phyloP scores from a whole-genome alignment of 202 grass and related monocot species.

The Sporobolus alterniflorus region DNA sequence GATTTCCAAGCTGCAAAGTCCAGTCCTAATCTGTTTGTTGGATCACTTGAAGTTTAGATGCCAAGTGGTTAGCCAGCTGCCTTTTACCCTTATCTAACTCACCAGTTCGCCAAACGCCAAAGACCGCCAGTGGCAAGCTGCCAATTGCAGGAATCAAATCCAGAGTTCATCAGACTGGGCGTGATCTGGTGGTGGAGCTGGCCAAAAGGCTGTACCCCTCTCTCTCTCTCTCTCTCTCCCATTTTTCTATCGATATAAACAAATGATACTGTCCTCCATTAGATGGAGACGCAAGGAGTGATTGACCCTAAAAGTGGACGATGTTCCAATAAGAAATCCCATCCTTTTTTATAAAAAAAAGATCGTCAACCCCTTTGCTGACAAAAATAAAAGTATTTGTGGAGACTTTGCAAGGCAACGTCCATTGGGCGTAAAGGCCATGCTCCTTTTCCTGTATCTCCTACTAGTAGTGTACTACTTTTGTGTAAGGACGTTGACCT shows the following conservation, averaged over 20 bases:
- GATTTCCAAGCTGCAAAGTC: neutral
- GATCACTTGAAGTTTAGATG: neutral
- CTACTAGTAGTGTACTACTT: neutral
- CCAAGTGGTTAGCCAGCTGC: constrained; percentile 42
- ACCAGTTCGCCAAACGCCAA: neutral
- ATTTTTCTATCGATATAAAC: neutral
- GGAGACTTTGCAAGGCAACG: constrained; percentile 3
- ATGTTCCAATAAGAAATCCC: neutral
- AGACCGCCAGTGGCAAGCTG: constrained; percentile 16
- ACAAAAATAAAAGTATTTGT: constrained; percentile 9
- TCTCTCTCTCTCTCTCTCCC: neutral
- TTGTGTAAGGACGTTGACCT: constrained; percentile 11
- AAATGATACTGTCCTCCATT: neutral
- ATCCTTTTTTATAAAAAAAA: constrained; percentile 7
- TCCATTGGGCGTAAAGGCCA: constrained; percentile 2
- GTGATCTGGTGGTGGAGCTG: constrained; percentile 34
- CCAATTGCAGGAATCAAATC: constrained; percentile 2
- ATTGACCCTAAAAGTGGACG: neutral
- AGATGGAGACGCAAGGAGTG: neutral
- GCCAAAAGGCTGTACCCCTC: constrained; percentile 11
- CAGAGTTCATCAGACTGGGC: constrained; percentile 14
- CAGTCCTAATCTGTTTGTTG: neutral
- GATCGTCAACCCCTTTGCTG: constrained; percentile 25
- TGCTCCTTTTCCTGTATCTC: neutral
- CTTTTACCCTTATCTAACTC: constrained; percentile 43